Percentiles rank a stretch among this genome's conserved stretches.
Conservation (phyloP, 148 eudicot species). For the Amaranthus palmeri region DNA sequence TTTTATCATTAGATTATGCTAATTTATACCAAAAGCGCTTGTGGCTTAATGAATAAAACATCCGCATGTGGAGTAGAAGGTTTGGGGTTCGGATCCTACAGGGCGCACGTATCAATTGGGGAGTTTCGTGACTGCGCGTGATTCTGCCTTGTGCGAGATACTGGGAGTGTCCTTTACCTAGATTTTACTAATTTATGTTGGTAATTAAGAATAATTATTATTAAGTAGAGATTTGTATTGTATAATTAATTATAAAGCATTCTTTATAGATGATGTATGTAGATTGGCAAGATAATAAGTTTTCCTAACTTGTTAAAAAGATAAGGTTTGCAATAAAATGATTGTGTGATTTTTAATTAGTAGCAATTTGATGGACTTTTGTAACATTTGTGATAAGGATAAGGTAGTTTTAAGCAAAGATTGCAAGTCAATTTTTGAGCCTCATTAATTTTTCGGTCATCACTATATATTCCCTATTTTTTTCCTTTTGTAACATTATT, state of each 20-base stretch:
- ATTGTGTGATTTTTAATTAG: background rate
- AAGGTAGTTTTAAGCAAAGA: background rate
- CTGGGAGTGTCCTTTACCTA: background rate
- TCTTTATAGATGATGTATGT: constrained; percentile 3
- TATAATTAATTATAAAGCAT: background rate
- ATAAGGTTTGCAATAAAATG: background rate
- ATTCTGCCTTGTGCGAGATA: no score
- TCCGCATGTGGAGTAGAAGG: no score
- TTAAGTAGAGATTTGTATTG: background rate
- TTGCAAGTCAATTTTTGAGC: background rate
- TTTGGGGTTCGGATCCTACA: no score
- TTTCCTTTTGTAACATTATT: no score
- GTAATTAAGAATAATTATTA: no score
- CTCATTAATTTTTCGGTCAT: no score
- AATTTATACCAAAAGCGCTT: background rate
- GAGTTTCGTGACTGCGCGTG: no score
- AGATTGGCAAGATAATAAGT: background rate
- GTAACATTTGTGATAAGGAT: background rate
- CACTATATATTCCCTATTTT: no score
- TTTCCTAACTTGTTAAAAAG: background rate
- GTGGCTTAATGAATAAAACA: no score
- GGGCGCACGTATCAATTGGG: no score
- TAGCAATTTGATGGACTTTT: background rate
- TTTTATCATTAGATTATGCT: background rate
- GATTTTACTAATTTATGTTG: constrained; percentile 5